A percentile compares a stretch with the other conserved stretches of the same genome.
These are phyloP conservation scores for Cercospora sp. DNA, from an alignment of 2,329 filamentous ascomycete species.

Conservation along the genomic window DNA sequence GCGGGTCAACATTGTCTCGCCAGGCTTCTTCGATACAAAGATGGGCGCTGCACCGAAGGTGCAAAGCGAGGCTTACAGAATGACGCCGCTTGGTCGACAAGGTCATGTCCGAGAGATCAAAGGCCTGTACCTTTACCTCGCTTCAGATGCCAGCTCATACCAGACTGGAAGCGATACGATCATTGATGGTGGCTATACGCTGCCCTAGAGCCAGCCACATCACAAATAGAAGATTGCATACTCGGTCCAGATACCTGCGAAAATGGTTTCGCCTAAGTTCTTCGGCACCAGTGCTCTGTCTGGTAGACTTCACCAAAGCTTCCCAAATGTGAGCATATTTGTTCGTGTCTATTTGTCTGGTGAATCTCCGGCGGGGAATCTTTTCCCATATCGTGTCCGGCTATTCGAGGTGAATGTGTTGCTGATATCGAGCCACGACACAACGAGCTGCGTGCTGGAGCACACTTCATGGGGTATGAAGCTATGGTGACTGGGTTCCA, in stretches of 20 bases:
- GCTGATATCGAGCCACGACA: background rate
- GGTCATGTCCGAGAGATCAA: conserved; percentile 40
- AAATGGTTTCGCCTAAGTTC: background rate
- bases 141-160: conserved; percentile 38
- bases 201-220: conserved; percentile 32
- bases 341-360: background rate
- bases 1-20: conserved; percentile 57
- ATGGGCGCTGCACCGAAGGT: conserved; percentile 52
- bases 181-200: conserved; percentile 40
- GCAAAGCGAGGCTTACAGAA: conserved; percentile 52
- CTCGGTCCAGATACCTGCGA: background rate
- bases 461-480: background rate
- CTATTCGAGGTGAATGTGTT: background rate
- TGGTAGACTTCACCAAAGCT: background rate
- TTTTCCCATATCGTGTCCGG: background rate
- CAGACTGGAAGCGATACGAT: conserved; percentile 39
- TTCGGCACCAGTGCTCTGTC: background rate
- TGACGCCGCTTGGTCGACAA: conserved; percentile 52
- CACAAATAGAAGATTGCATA: background rate
- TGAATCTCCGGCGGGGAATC: background rate
- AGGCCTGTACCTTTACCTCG: conserved; percentile 38
- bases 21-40: conserved; percentile 59
- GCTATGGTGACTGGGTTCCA: background rate
- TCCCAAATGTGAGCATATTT: background rate
- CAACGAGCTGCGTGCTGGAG: background rate